Percentiles rank a stretch among this genome's conserved stretches.
Conservation (phyloP, 768 basidiomycete genomes). For the Hygrophorus pudorinus region DNA sequence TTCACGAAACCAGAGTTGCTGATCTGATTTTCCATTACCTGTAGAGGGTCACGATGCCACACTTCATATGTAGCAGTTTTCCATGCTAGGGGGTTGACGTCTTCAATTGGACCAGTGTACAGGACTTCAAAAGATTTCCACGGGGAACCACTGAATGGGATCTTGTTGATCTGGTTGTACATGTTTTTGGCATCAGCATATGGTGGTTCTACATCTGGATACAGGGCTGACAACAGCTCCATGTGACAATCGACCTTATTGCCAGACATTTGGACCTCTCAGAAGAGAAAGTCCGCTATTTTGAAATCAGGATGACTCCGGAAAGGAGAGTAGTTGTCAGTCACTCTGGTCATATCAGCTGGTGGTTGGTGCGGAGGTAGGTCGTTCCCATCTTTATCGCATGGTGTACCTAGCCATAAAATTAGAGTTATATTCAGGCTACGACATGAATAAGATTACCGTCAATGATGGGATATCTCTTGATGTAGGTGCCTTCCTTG, state of each 20-base stretch:
- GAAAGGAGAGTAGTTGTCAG: constrained; percentile 21
- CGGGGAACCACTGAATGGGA: constrained; percentile 13
- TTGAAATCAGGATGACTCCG: constrained; percentile 17
- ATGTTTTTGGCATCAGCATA: too few relatives aligned
- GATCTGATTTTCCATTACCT: too few relatives aligned
- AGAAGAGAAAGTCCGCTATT: constrained; percentile 18
- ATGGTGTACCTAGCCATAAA: background rate
- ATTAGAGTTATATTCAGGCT: background rate
- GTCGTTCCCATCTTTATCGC: background rate
- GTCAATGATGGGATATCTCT: background rate
- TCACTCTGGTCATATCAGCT: background rate
- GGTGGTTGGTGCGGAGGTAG: constrained; percentile 4
- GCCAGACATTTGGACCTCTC: constrained; percentile 16
- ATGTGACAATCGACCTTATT: constrained; percentile 12
- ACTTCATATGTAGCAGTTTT: too few relatives aligned
- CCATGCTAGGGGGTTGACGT: constrained; percentile 16
- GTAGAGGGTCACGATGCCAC: too few relatives aligned
- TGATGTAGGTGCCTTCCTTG: too few relatives aligned
- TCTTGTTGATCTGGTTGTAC: too few relatives aligned
- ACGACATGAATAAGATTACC: background rate
- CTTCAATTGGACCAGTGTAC: constrained; percentile 14
- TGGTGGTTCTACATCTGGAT: constrained; percentile 9
- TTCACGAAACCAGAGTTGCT: constrained; percentile 13
- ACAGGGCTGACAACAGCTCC: constrained; percentile 17
- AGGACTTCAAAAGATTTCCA: constrained; percentile 15